Evolutionary conservation across 2,329 filamentous ascomycete genomes (phyloP).

Genomic region (Coniochaeta prunicola): DNA sequence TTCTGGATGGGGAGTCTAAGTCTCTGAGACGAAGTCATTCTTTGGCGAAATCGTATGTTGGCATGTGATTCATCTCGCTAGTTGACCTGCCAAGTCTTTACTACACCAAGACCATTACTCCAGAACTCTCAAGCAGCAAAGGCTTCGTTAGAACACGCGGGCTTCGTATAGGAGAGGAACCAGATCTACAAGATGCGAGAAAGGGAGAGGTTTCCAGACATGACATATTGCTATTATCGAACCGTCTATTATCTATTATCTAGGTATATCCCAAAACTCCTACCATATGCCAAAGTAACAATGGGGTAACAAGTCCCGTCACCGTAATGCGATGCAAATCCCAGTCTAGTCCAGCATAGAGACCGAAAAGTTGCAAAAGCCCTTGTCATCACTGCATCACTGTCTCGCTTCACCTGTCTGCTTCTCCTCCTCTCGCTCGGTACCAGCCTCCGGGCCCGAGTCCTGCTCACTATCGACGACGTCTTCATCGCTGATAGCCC

Average conservation of each 20-base stretch:
- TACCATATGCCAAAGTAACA: not conserved
- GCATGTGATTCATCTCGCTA: not conserved
- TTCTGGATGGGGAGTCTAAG: too few species aligned
- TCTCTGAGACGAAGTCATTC: not conserved
- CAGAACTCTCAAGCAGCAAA: not conserved
- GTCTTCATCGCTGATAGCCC: constrained; percentile 19
- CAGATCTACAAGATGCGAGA: not conserved
- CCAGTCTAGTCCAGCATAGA: not conserved
- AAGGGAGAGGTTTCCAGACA: not conserved
- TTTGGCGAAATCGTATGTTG: not conserved
- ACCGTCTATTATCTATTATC: not conserved
- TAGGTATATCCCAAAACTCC: not conserved
- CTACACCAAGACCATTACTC: not conserved
- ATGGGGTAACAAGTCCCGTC: not conserved
- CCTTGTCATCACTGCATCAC: not conserved
- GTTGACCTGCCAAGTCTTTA: not conserved
- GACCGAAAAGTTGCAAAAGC: not conserved
- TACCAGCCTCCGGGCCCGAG: not conserved
- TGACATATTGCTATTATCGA: not conserved
- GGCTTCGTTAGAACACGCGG: not conserved
- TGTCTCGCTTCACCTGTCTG: not conserved
- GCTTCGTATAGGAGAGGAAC: not conserved
- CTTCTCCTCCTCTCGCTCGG: not conserved
- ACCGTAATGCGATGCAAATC: not conserved
- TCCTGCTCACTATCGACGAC: constrained; percentile 5